Conservation (phyloP, 2,329 filamentous ascomycete genomes). For the Xylariaceae sp. region DNA sequence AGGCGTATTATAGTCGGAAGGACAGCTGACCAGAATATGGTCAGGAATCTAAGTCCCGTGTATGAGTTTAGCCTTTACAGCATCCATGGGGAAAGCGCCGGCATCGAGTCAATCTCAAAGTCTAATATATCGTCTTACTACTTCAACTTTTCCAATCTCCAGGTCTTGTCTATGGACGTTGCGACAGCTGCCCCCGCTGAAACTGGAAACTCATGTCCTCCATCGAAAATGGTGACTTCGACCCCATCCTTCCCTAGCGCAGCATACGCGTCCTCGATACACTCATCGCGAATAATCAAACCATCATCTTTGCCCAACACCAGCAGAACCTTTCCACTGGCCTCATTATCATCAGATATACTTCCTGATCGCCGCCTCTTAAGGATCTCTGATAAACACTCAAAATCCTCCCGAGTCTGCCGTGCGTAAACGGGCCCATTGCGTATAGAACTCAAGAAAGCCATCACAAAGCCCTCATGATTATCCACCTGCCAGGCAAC, state of each 20-base stretch:
- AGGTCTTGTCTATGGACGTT: conserved; percentile 29
- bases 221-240: conserved; percentile 51
- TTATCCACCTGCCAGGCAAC: conserved; percentile 64
- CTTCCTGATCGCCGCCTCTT: conserved; percentile 23
- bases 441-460: conserved; percentile 66
- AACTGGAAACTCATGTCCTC: conserved; percentile 66
- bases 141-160: conserved; percentile 4
- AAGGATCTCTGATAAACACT: conserved; percentile 46
- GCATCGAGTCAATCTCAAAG: not conserved
- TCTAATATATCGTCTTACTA: not conserved
- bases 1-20: too few relatives aligned
- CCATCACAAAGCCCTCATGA: conserved; percentile 61
- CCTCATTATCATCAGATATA: conserved; percentile 14
- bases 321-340: conserved; percentile 53
- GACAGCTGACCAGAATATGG: too few relatives aligned
- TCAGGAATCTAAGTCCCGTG: too few relatives aligned
- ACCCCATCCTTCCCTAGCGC: conserved; percentile 54
- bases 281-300: conserved; percentile 60
- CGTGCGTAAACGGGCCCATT: conserved; percentile 60
- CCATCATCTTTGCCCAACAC: conserved; percentile 61
- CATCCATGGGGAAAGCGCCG: not conserved
- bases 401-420: conserved; percentile 55
- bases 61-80: too few relatives aligned
- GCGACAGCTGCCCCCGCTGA: conserved; percentile 55
- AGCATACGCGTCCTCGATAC: conserved; percentile 53